Base-by-base conservation (phyloP, 805 yeast species). In the Pichia nanzhaoensis region DNA sequence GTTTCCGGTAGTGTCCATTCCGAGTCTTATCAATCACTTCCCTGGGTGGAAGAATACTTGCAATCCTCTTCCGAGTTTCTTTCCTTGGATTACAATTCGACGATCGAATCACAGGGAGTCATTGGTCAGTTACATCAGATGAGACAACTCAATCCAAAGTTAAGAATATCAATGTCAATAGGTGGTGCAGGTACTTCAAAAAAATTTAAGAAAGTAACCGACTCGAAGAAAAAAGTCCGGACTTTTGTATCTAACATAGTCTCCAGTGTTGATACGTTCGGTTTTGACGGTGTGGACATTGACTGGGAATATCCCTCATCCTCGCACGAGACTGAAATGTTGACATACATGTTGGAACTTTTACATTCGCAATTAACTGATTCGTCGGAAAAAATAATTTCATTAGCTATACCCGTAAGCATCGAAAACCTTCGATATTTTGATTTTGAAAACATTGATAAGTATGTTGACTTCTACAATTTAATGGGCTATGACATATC, bases 401-500 rank as follows among this genome's bases (percentile, higher is more conserved):
- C 95, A 0, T 62, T 86, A 21, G 97, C 98, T 0, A 73, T 85
- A 2, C 95, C 98, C 1, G 84, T 82, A 0, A 77, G 78, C 9
- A 54, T 60, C 0, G 75, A 73, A 4, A 70, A 73, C 43, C 57
- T 80, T 16, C 42, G 54, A 3, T 50, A 60, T 5, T 66, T 82
- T 42, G 61, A 73, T 5, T 55, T 89, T 1, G 41, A 50, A 1
- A 71, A 70, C n/a, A 71, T 91, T 74, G 82, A 82, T 52, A 56
- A 59, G 20, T 70, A 71, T 52, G 57, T 93, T 16, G 67, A 78
- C 17, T 77, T 78, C 52, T 89, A 90, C 84, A 90, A 91, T 59
- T 60, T 93, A 47, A 91, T 91, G 98, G 79, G 93, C 17, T 91
- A 93, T 61, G 98, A 93, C 60, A 84, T 81, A 54, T 66, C 80